phyloP scores from a whole-genome alignment of 495 filamentous ascomycete species.

The Cairneyella variabilis region DNA sequence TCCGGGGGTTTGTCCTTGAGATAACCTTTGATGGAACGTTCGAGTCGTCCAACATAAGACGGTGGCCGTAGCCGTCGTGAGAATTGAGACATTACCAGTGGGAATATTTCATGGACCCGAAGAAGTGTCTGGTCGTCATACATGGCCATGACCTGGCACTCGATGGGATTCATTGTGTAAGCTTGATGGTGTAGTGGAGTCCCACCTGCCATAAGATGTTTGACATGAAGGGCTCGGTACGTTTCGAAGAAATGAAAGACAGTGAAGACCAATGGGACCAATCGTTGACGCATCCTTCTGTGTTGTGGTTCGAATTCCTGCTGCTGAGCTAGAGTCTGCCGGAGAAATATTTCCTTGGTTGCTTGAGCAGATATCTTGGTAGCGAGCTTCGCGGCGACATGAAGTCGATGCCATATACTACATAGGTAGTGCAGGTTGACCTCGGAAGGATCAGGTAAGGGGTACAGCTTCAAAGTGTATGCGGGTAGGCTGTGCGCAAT shows the following conservation, averaged over 20 bases:
- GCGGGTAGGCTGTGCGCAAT: conserved; percentile 47
- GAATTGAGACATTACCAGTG: conserved; percentile 52
- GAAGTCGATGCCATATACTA: conserved; percentile 54
- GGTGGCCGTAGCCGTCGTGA: conserved; percentile 50
- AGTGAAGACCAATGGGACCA: conserved; percentile 52
- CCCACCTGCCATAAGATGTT: conserved; percentile 35
- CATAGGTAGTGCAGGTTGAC: conserved; percentile 53
- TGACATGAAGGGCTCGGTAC: conserved; percentile 49
- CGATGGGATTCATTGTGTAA: conserved; percentile 44
- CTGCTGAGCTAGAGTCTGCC: conserved; percentile 43
- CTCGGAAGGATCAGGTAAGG: conserved; percentile 34
- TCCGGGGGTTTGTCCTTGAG: conserved; percentile 50
- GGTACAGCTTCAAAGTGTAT: conserved; percentile 50
- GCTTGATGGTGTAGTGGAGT: conserved; percentile 19
- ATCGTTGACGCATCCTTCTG: conserved; percentile 51
- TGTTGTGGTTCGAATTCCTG: conserved; percentile 49
- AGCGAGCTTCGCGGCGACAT: conserved; percentile 51
- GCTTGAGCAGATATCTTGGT: conserved; percentile 50
- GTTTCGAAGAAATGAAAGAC: conserved; percentile 58
- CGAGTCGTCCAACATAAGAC: conserved; percentile 51
- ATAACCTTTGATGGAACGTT: conserved; percentile 53
- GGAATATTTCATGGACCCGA: conserved; percentile 51
- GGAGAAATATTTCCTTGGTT: conserved; percentile 52
- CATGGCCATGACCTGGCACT: conserved; percentile 49
- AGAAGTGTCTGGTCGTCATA: conserved; percentile 53